Base-by-base conservation (phyloP, 2,329 filamentous ascomycete genomes). In the Ophiocordyceps unilateralis region DNA sequence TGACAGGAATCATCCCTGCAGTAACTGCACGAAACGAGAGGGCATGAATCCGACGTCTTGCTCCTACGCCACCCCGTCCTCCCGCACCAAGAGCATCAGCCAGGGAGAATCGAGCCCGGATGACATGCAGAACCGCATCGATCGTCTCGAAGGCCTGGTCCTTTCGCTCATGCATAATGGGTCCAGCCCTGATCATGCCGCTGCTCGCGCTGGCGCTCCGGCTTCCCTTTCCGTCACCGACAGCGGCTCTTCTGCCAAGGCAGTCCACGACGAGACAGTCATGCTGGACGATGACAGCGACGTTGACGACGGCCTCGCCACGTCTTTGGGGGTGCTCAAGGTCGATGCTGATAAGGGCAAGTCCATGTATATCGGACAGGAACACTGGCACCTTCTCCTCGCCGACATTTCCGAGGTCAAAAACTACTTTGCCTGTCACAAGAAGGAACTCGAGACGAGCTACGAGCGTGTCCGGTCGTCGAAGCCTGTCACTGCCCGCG, bases 81-180 rank as follows among this genome's bases (percentile, higher is more conserved):
- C 66, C 42, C 75, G 85, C 52, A 91, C 85, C 63, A 93, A 85
- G 70, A 78, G 67, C 55, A 74, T 80, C 60, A 73, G 64, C 64
- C 75, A 63, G 69, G 72, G 59, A 46, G 62, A 70, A 52, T 64
- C 70, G 43, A 77, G 62, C 52, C 86, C 89, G 41, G 88, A 94
- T 70, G 89, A 95, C 62, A 95, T 96, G 89, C 89, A 96, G 66
- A 93, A 93, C 58, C 83, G 91, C 59, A 96, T 96, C 65, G 88
- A 96, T 67, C 78, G 89, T 53, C 71, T 96, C 50, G 89, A 96
- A 70, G 83, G 84, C 52, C 67, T 96, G 59, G 89, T 96, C 47
- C 65, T 96, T 50, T 93, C 86, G 23, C 63, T 96, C 56, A 95
- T 96, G 89, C 89, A 89, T 56, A 88, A 84, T 59, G 85, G 85